Conservation (phyloP, 768 basidiomycete species). For the Cubamyces lactineus region DNA sequence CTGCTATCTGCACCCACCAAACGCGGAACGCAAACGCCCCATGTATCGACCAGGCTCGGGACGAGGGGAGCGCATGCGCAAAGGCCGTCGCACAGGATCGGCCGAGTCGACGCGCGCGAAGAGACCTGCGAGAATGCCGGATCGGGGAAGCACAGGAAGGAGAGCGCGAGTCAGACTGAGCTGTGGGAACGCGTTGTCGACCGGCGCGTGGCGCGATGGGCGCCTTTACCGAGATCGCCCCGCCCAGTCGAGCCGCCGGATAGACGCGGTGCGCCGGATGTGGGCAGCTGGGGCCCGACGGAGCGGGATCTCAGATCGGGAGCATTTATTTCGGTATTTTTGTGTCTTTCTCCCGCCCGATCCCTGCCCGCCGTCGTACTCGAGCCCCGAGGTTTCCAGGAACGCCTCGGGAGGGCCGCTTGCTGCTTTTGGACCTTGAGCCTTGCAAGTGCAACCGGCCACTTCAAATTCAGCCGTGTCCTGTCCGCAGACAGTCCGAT, state of each 20-base stretch:
- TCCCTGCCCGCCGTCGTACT: too few relatives aligned
- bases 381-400: neutral
- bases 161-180: neutral
- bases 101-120: neutral
- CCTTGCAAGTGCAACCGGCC: neutral
- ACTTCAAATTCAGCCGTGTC: conserved; percentile 4
- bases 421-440: neutral
- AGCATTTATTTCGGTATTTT: too few relatives aligned
- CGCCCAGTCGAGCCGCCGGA: neutral
- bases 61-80: too few relatives aligned
- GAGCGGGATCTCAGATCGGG: conserved; percentile 10
- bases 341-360: too few relatives aligned
- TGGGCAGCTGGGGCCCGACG: too few relatives aligned
- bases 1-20: neutral
- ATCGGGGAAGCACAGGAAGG: neutral
- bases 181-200: conserved; percentile 4
- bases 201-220: conserved; percentile 7
- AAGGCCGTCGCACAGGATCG: too few relatives aligned
- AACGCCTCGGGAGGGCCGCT: neutral
- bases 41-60: too few relatives aligned
- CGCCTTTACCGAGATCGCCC: conserved; percentile 3
- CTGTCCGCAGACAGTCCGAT: neutral
- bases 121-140: neutral
- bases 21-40: too few relatives aligned
- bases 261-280: too few relatives aligned